These are phyloP conservation scores for Fusarium oligoseptatum DNA, from an alignment of 2,329 filamentous ascomycete genomes.

Conservation along the genomic window DNA sequence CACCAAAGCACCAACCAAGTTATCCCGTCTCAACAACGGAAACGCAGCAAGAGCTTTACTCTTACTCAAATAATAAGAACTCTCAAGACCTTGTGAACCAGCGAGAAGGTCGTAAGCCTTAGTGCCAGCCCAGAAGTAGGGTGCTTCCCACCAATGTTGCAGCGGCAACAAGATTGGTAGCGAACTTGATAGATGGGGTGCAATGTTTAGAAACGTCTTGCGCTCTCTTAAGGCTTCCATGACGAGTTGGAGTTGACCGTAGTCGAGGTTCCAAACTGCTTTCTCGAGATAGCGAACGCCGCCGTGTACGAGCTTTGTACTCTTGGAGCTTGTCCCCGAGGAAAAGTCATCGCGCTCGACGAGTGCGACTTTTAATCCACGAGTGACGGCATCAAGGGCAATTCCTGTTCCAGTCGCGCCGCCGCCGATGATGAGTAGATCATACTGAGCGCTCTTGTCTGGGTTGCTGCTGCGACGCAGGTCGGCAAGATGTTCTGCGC, in stretches of 20 bases:
- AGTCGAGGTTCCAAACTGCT: conserved; percentile 87
- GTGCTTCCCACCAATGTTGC: conserved; percentile 86
- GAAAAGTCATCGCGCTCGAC: conserved; percentile 89
- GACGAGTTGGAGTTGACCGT: conserved; percentile 84
- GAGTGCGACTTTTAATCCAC: conserved; percentile 82
- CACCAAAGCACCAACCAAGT: conserved; percentile 81
- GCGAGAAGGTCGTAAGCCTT: conserved; percentile 87
- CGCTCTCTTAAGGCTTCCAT: conserved; percentile 86
- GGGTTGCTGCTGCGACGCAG: conserved; percentile 51
- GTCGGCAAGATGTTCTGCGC: conserved; percentile 56
- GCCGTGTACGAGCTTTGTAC: conserved; percentile 88
- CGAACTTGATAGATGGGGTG: conserved; percentile 84
- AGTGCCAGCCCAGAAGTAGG: conserved; percentile 77
- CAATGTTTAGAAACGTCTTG: conserved; percentile 86
- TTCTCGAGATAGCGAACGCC: conserved; percentile 89
- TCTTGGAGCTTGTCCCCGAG: conserved; percentile 86
- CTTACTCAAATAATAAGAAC: conserved; percentile 84
- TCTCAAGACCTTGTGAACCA: conserved; percentile 85
- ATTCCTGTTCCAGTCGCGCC: conserved; percentile 86
- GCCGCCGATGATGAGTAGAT: conserved; percentile 82
- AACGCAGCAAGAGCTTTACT: conserved; percentile 83
- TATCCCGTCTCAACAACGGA: conserved; percentile 81
- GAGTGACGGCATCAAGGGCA: conserved; percentile 83
- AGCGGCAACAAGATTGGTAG: conserved; percentile 87
- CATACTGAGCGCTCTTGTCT: conserved; percentile 71